A percentile compares a stretch with the other conserved stretches of the same genome.
phyloP scores from a whole-genome alignment of 176 grass and related monocot species.

The Thalia dealbata region DNA sequence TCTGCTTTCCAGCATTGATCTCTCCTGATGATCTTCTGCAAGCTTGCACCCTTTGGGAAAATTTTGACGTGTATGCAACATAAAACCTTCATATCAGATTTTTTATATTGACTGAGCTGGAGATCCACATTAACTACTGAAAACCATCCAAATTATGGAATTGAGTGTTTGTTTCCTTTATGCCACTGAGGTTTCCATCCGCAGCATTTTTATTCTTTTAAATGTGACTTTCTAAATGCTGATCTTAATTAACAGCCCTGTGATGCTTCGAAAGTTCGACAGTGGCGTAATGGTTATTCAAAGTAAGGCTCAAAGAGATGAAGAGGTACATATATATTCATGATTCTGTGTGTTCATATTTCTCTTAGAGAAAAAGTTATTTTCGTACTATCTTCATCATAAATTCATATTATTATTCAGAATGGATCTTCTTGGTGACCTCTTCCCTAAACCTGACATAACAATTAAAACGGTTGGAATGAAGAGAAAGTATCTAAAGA shows the following conservation, averaged over 20 bases:
- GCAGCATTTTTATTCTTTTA: conserved; percentile 8
- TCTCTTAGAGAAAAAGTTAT: no score
- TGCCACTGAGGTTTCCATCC: not conserved
- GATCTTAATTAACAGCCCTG: conserved; percentile 70
- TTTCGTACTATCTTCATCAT: not conserved
- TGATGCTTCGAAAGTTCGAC: conserved; percentile 96
- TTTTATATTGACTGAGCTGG: conserved; percentile 22
- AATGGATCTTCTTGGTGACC: no score
- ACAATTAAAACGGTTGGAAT: no score
- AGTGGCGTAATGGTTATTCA: conserved; percentile 99
- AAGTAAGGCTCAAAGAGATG: conserved; percentile 95
- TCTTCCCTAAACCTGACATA: no score
- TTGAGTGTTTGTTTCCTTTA: not conserved
- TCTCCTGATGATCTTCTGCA: conserved; percentile 98
- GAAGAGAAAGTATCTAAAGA: no score
- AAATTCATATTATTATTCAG: not conserved
- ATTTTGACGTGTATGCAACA: conserved; percentile 94
- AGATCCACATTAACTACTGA: conserved; percentile 1
- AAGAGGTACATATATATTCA: conserved; percentile 45
- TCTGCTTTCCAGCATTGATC: conserved; percentile 62
- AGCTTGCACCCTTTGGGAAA: conserved; percentile 90
- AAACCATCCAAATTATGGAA: conserved; percentile 12
- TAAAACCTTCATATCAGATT: conserved; percentile 24
- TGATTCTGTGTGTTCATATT: not conserved
- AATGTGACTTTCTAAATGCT: conserved; percentile 49